These are phyloP conservation scores for Bromus sterilis DNA, from an alignment of 176 grass and related monocot genomes.

Conservation along the genomic window DNA sequence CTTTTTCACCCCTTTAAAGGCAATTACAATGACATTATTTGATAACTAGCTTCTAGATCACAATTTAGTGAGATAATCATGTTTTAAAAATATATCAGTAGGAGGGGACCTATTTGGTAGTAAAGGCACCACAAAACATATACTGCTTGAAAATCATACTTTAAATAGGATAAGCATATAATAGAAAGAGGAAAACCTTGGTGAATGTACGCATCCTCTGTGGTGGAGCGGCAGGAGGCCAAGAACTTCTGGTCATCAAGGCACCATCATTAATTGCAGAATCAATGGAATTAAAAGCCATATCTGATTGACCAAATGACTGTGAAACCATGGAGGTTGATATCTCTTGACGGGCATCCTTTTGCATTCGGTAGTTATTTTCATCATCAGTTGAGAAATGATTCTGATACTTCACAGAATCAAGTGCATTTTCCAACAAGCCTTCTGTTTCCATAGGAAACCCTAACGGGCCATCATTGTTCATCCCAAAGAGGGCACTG, in stretches of 20 bases:
- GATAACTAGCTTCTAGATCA: neutral
- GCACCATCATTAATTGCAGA: constrained; percentile 76
- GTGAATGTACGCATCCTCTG: constrained; percentile 93
- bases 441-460: constrained; percentile 67
- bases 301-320: constrained; percentile 85
- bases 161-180: neutral
- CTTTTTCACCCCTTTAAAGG: neutral
- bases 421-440: constrained; percentile 62
- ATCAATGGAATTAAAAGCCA: constrained; percentile 97
- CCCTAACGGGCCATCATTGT: constrained; percentile 56
- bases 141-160: neutral
- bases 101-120: neutral
- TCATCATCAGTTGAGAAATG: constrained; percentile 62
- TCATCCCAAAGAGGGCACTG: constrained; percentile 74
- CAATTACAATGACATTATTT: neutral
- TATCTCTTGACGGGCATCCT: constrained; percentile 86
- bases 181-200: constrained; percentile 58
- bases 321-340: constrained; percentile 98
- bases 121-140: neutral
- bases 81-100: neutral
- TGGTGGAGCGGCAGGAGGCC: constrained; percentile 40
- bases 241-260: constrained; percentile 81
- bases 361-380: constrained; percentile 52
- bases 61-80: neutral
- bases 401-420: constrained; percentile 66